Conservation (phyloP, 164 flowering plant genomes). For the Nymphaea thermarum region DNA sequence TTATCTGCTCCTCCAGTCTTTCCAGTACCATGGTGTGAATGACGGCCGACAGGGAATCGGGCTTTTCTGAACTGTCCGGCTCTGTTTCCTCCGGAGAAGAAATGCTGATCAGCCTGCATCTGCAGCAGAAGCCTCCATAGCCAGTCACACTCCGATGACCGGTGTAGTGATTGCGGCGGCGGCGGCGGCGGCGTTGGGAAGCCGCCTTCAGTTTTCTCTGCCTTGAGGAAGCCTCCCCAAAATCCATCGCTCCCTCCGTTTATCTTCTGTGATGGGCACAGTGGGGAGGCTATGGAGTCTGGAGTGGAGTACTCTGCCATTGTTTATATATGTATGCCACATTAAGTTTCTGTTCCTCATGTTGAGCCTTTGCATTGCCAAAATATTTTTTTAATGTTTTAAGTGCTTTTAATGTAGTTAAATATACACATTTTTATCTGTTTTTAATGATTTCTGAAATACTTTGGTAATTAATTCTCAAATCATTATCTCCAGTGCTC, state of each 20-base stretch:
- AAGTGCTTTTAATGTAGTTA: too few species aligned
- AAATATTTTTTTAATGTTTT: too few species aligned
- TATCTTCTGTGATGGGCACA: neutral
- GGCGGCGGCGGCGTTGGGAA: neutral
- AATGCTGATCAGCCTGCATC: conserved; percentile 40
- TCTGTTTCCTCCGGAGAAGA: conserved; percentile 40
- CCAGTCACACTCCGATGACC: too few species aligned
- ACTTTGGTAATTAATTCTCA: too few species aligned
- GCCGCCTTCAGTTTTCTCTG: neutral
- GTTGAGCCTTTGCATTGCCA: too few species aligned
- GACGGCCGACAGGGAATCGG: conserved; percentile 36
- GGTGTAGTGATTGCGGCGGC: neutral
- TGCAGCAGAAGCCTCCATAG: conserved; percentile 56
- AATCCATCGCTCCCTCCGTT: neutral
- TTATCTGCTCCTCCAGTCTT: conserved; percentile 64
- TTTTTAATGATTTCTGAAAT: too few species aligned
- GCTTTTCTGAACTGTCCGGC: conserved; percentile 17
- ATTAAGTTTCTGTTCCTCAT: too few species aligned
- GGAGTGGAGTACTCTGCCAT: too few species aligned
- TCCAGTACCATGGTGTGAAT: conserved; percentile 86
- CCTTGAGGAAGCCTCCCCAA: neutral
- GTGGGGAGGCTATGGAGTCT: too few species aligned
- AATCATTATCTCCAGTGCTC: too few species aligned
- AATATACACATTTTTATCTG: too few species aligned
- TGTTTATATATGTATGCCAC: too few species aligned